Percentiles rank a stretch among this genome's conserved stretches.
Evolutionary conservation across 116 monocot genomes (phyloP).

Genomic region (Iris pallida): DNA sequence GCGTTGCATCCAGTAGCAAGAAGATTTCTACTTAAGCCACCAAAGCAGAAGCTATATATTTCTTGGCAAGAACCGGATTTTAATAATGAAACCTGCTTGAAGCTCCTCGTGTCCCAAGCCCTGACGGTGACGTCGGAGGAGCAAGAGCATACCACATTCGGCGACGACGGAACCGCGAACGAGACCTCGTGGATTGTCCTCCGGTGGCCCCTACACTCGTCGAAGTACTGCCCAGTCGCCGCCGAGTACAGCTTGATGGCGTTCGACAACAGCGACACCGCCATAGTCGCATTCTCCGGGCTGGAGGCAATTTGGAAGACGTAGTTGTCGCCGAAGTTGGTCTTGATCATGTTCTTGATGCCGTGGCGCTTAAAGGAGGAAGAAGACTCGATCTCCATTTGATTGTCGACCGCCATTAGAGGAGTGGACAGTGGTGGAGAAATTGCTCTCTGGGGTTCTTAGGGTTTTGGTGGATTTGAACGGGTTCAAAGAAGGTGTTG

Average conservation of each 20-base stretch:
- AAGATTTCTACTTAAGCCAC: conserved; percentile 78
- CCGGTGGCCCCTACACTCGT: conserved; percentile 75
- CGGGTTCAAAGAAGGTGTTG: not conserved
- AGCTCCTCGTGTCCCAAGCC: conserved; percentile 81
- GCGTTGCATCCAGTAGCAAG: conserved; percentile 80
- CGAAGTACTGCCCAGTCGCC: conserved; percentile 67
- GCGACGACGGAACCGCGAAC: conserved; percentile 51
- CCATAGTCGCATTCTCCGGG: conserved; percentile 60
- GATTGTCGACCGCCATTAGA: not conserved
- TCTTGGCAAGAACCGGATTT: conserved; percentile 58
- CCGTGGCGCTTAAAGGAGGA: conserved; percentile 37
- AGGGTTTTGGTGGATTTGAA: not conserved
- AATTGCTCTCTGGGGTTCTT: not conserved
- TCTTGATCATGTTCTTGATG: conserved; percentile 66
- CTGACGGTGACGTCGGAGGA: conserved; percentile 84
- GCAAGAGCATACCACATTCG: conserved; percentile 68
- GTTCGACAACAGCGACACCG: conserved; percentile 81
- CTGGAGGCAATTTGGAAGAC: conserved; percentile 89
- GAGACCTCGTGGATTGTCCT: conserved; percentile 73
- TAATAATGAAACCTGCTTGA: conserved; percentile 74
- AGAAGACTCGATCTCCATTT: not conserved
- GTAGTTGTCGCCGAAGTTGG: conserved; percentile 85
- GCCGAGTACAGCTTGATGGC: conserved; percentile 83
- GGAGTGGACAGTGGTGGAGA: not conserved
- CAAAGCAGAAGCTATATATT: conserved; percentile 80